phyloP scores from a whole-genome alignment of 139 green algal genomes.

The Gonium pectorale region DNA sequence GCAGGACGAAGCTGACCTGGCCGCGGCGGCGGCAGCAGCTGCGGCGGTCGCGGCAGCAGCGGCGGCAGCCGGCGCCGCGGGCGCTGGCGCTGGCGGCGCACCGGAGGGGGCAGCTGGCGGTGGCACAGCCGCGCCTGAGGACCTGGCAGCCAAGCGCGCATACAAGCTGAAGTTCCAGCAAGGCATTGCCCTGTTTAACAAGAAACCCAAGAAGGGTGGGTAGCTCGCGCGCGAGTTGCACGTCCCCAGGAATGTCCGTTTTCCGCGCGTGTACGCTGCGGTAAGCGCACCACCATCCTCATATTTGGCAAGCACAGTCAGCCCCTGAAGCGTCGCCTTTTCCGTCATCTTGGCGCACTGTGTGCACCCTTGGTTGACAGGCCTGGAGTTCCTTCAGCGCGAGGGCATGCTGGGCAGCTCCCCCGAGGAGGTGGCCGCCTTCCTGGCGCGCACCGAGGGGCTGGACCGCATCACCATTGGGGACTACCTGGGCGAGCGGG shows the following conservation, averaged over 20 bases:
- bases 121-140: conserved; percentile 26
- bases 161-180: conserved; percentile 78
- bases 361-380: too few species aligned
- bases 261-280: too few species aligned
- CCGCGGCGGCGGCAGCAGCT: conserved; percentile 20
- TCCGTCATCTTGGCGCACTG: too few species aligned
- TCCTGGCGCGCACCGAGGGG: conserved; percentile 72
- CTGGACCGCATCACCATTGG: conserved; percentile 96
- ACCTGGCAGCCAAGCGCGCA: conserved; percentile 61
- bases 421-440: conserved; percentile 80
- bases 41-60: neutral
- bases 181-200: conserved; percentile 95
- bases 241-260: too few species aligned
- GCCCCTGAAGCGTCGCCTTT: too few species aligned
- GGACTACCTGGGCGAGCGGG: conserved; percentile 96
- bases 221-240: too few species aligned
- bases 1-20: conserved; percentile 25
- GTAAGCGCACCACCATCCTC: too few species aligned
- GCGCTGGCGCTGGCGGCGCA: neutral
- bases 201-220: conserved; percentile 95
- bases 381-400: conserved; percentile 71
- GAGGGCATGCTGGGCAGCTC: conserved; percentile 82
- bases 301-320: too few species aligned
- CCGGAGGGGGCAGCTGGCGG: neutral
- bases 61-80: neutral